Evolutionary conservation across 2,329 filamentous ascomycete species (phyloP).

Genomic region (Paraconiothyrium brasiliense): DNA sequence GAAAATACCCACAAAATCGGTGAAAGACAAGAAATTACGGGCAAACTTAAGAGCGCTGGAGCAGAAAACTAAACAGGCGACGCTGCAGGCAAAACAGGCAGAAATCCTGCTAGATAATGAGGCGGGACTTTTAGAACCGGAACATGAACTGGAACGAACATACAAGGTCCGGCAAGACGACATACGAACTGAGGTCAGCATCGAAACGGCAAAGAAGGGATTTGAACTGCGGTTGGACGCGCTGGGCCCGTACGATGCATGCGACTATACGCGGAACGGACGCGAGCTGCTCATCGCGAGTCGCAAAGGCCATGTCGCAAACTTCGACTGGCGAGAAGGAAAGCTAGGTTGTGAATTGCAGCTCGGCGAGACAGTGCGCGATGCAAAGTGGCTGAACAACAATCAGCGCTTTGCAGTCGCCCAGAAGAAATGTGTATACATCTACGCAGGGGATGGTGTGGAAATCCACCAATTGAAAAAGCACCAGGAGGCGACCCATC

Average conservation of each 20-base stretch:
- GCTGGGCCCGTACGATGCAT: constrained; percentile 86
- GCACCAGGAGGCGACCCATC: constrained; percentile 88
- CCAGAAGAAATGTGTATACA: constrained; percentile 96
- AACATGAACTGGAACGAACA: constrained; percentile 87
- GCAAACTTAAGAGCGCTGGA: constrained; percentile 82
- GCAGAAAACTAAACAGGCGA: constrained; percentile 80
- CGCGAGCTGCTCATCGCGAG: constrained; percentile 85
- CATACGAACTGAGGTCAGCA: constrained; percentile 75
- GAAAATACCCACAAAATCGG: constrained; percentile 73
- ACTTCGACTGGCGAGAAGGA: constrained; percentile 94
- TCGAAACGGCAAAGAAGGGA: constrained; percentile 89
- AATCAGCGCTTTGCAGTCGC: constrained; percentile 94
- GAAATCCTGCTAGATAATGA: constrained; percentile 93
- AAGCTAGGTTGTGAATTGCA: constrained; percentile 93
- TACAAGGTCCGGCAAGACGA: constrained; percentile 93
- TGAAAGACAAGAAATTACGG: constrained; percentile 91
- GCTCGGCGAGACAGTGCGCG: constrained; percentile 87
- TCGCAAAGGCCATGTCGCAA: constrained; percentile 92
- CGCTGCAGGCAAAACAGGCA: constrained; percentile 88
- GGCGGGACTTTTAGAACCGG: constrained; percentile 85
- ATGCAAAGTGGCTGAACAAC: constrained; percentile 92
- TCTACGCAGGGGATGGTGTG: constrained; percentile 90
- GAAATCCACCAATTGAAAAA: constrained; percentile 92
- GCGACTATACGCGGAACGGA: constrained; percentile 91
- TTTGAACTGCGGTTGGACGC: constrained; percentile 80